Conservation (phyloP, 805 yeast genomes). For the Saccharomyces paradoxus region DNA sequence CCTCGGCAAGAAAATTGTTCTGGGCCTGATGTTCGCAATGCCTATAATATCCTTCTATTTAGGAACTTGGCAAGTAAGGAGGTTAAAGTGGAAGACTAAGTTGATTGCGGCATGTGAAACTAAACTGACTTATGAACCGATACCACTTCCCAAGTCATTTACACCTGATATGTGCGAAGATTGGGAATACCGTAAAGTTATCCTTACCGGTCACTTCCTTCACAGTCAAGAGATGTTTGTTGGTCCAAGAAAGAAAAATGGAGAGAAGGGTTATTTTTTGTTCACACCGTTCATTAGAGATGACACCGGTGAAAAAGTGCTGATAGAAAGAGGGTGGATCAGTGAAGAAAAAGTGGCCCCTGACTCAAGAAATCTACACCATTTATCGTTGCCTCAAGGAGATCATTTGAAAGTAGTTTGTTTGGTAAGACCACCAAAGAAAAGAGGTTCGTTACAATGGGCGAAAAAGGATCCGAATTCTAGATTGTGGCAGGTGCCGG, state of each 20-base stretch:
- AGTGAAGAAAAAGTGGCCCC: slow-evolving; percentile 58
- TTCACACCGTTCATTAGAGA: slow-evolving; percentile 75
- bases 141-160: slow-evolving; percentile 59
- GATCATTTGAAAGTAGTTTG: slow-evolving; percentile 56
- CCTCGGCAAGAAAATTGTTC: slow-evolving; percentile 27
- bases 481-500: slow-evolving; percentile 69
- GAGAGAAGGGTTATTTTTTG: slow-evolving; percentile 65
- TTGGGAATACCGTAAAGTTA: slow-evolving; percentile 75
- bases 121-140: slow-evolving; percentile 62
- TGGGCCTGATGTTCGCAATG: slow-evolving; percentile 50
- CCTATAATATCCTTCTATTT: slow-evolving; percentile 78
- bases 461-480: slow-evolving; percentile 61
- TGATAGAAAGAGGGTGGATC: slow-evolving; percentile 91
- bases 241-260: slow-evolving; percentile 78
- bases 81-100: slow-evolving; percentile 82
- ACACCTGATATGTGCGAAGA: slow-evolving; percentile 59
- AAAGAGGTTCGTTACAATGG: slow-evolving; percentile 56
- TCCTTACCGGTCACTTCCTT: slow-evolving; percentile 68
- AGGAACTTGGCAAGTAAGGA: slow-evolving; percentile 87
- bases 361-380: slow-evolving; percentile 48
- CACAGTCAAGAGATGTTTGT: slow-evolving; percentile 83
- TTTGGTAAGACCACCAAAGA: slow-evolving; percentile 59
- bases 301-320: slow-evolving; percentile 50
- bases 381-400: slow-evolving; percentile 65
- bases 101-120: slow-evolving; percentile 79